Base-by-base conservation (phyloP, 1,284 basidiomycete genomes). In the Marasmius tenuissimus region DNA sequence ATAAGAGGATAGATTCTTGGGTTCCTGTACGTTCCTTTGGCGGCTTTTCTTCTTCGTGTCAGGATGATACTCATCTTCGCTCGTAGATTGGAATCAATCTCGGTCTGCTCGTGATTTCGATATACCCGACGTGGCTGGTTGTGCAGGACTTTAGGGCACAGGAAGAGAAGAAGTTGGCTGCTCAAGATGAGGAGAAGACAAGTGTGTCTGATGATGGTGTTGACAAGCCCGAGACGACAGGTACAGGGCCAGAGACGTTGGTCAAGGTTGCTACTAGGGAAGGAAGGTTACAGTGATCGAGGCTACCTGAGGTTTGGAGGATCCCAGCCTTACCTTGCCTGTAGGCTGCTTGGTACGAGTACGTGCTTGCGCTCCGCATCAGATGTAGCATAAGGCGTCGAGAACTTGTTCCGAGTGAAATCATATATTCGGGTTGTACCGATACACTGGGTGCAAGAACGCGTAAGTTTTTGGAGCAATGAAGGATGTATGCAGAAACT, bases 281-380 rank as follows among this genome's bases (percentile, higher is more conserved):
- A 22, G 60, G 39, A 37, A 48, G 73, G 54, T 73, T 66, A 58
- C 76, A 75, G 59, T 70, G 70, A n/a, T 42, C 6, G 27, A 27
- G 27, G 27, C 27, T 4, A 27, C 4, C 27, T 2, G 27, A 27
- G 27, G 27, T 27, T 27, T 27, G 27, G 27, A 4, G 27, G 27
- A 27, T 4, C 27, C 27, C 27, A 27, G 4, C 27, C 27, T 27
- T 27, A 27, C 27, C 27, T 27, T 27, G 27, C 27, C 4, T 27
- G 27, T 27, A 27, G 27, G 27, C 4, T 27, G 4, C 27, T 27
- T 27, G 27, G 27, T 4, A 27, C 27, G 4, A 27, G 27, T 27
- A 27, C 4, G 27, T 27, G 27, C 27, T 27, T 27, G 27, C 27
- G 4, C 27, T 27, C 4, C 27, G 27, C 27, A 4, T 27, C 27